Conservation (phyloP, 441 rosid genomes). For the Pelargonium australe region DNA sequence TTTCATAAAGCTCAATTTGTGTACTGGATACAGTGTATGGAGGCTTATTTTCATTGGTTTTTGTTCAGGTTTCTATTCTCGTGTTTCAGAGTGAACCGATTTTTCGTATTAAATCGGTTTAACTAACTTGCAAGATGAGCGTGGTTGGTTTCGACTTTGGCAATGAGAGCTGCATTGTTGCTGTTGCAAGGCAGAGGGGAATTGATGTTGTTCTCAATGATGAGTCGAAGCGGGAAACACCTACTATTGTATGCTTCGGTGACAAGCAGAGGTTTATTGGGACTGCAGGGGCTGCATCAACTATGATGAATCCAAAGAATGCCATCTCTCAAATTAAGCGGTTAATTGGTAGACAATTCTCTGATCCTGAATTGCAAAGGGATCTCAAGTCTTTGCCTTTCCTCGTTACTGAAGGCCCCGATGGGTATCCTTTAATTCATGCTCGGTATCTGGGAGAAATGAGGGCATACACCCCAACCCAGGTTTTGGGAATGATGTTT, state of each 20-base stretch:
- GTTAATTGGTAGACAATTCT: constrained; percentile 68
- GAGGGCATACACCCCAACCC: constrained; percentile 77
- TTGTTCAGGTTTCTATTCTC: neutral
- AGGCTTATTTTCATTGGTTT: too few species aligned
- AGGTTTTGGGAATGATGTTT: constrained; percentile 80
- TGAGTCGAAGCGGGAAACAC: constrained; percentile 97
- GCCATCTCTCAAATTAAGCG: constrained; percentile 87
- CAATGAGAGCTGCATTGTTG: constrained; percentile 86
- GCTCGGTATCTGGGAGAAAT: constrained; percentile 73
- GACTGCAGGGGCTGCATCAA: constrained; percentile 97
- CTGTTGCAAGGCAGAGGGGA: constrained; percentile 94
- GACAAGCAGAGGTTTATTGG: constrained; percentile 96
- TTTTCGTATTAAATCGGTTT: constrained; percentile 1
- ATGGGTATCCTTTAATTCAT: constrained; percentile 83
- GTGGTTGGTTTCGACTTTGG: constrained; percentile 98
- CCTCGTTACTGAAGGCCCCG: constrained; percentile 65
- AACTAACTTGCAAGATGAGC: constrained; percentile 46
- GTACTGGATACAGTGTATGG: neutral
- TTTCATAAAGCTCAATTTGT: neutral
- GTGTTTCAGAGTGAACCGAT: constrained; percentile 6
- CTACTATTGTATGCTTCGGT: constrained; percentile 91
- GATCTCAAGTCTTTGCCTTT: constrained; percentile 76
- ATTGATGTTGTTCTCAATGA: constrained; percentile 95
- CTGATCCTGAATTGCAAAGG: constrained; percentile 91
- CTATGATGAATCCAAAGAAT: constrained; percentile 92